These are phyloP conservation scores for Candida cerambycidarum DNA, from an alignment of 805 yeast genomes.

Conservation along the genomic window DNA sequence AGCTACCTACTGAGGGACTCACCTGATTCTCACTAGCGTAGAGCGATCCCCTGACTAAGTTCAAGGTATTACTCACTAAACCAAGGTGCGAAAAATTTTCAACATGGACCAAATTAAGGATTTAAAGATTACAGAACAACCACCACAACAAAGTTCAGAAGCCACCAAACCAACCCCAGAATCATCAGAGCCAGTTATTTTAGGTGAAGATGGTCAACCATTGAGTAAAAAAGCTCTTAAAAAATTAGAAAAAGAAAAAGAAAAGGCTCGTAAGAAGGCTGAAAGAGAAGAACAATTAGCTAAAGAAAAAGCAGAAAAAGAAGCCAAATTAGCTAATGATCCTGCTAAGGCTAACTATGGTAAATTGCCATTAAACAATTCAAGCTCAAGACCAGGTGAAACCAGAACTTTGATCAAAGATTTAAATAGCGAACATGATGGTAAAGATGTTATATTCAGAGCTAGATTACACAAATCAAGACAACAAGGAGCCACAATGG, in stretches of 20 bases:
- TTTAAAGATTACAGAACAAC: constrained; percentile 15
- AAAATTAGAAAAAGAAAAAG: constrained; percentile 89
- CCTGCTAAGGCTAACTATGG: constrained; percentile 89
- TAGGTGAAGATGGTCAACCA: constrained; percentile 80
- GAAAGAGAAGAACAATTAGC: constrained; percentile 89
- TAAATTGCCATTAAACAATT: constrained; percentile 81
- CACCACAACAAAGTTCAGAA: not conserved
- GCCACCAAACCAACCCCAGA: not conserved
- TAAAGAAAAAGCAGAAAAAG: constrained; percentile 80
- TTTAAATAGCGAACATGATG: constrained; percentile 64
- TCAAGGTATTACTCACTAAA: not conserved
- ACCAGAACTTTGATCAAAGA: constrained; percentile 58
- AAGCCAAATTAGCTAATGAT: constrained; percentile 68
- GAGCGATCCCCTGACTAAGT: no score
- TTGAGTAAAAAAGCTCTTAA: constrained; percentile 91
- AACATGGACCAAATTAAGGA: constrained; percentile 18
- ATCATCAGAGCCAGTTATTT: constrained; percentile 20
- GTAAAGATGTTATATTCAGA: constrained; percentile 78
- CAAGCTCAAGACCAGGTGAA: constrained; percentile 64
- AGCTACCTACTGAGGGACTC: no score
- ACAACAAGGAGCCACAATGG: constrained; percentile 94
- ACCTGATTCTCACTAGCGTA: no score
- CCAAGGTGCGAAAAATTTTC: constrained; percentile 9
- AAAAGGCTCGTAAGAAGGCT: constrained; percentile 89
- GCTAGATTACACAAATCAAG: constrained; percentile 93